Evolutionary conservation across 208 protist genomes (phyloP), one percentile per base, ranked within the genome.

Genomic region (Acanthamoeba royreba): DNA sequence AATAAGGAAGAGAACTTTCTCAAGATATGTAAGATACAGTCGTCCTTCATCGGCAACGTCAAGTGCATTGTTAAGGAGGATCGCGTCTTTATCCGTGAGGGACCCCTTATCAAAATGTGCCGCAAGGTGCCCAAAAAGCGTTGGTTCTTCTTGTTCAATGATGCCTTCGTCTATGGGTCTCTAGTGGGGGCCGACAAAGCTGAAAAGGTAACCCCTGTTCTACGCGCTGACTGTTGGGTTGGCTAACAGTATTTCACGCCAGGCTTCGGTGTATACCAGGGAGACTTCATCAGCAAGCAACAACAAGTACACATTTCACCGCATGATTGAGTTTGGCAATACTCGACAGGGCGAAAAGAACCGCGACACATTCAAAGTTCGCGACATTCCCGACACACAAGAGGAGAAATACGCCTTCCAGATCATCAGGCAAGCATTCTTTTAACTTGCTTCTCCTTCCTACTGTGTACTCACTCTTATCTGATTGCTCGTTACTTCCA

Each of bases 81-180:
- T 2, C 77, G 77, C 43, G 43, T 87, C 31, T 87, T 87, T 55
- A 35, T 87, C 15, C 43, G 77, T 3, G 77, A 87, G 42, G 77
- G 77, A 4, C 25, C 77, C 1, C 47, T 87, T 15, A 58, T 55
- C 46, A 87, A 87, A 19, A 87, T 87, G 40, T 87, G 77, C 47
- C 43, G 77, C n/a, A 87, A 87, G 47, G 77, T 87, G 43, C 77
- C 77, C 0, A 87, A 87, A 35, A 87, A 87, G 31, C 43, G 77
- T 42, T 87, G 77, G 77, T 87, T 87, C 42, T 87, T 87, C 47
- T 28, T 87, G 31, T 87, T 87, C 77, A 87, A 87, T 45, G 77
- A 87, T 45, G 77, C 77, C 25, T 45, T 87, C 47, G 43, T 87
- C 77, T 87, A 87, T 19, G 77, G 77, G 5, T 87, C 77, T 0